Conservation (phyloP, 306 rosid species). For the Dalbergia cochinchinensis region DNA sequence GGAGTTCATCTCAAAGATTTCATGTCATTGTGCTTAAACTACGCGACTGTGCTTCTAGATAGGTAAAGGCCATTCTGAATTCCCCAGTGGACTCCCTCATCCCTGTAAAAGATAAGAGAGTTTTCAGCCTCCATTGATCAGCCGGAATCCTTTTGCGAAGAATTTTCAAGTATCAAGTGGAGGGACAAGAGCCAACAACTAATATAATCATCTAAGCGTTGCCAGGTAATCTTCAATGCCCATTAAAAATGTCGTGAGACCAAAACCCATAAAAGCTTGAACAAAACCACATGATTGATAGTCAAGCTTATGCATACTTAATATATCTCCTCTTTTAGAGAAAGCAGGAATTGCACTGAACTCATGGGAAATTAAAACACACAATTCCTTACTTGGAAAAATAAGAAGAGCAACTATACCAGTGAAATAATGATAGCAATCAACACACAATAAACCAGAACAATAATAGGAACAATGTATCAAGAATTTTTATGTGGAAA, state of each 20-base stretch:
- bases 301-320: constrained; percentile 60
- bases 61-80: constrained; percentile 96
- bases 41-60: constrained; percentile 89
- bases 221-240: constrained; percentile 19
- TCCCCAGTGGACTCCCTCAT: constrained; percentile 99
- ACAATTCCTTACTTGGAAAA: too few species aligned
- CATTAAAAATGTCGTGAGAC: constrained; percentile 10
- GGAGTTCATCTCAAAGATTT: constrained; percentile 75
- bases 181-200: not conserved
- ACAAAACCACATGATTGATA: constrained; percentile 7
- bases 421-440: too few species aligned
- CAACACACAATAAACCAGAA: too few species aligned
- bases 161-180: constrained; percentile 23
- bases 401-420: too few species aligned
- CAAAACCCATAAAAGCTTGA: constrained; percentile 28
- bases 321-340: constrained; percentile 88
- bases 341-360: constrained; percentile 99
- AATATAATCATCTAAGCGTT: constrained; percentile 26
- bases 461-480: too few species aligned
- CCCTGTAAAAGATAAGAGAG: constrained; percentile 62
- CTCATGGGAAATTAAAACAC: too few species aligned
- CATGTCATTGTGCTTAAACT: constrained; percentile 95
- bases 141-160: constrained; percentile 14
- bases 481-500: too few species aligned
- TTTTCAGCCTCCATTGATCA: constrained; percentile 25